Percentiles rank a stretch among this genome's conserved stretches.
Evolutionary conservation across 2,329 filamentous ascomycete species (phyloP).

Genomic region (Dryadomyces quercivorus): DNA sequence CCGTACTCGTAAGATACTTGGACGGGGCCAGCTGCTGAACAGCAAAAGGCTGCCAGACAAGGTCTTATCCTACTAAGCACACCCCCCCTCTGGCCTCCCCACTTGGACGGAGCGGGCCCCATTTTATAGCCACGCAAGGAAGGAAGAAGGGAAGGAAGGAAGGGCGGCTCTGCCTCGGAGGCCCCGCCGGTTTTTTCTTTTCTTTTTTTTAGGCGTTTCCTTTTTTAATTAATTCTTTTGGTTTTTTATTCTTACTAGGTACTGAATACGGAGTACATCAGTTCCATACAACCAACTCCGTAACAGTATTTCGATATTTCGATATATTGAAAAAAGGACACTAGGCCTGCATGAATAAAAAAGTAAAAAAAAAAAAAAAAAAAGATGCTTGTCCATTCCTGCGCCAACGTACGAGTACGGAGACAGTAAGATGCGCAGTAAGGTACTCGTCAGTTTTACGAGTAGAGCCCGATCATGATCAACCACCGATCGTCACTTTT

Average conservation of each 20-base stretch:
- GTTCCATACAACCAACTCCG: neutral
- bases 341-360: neutral
- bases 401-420: too few species aligned
- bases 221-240: neutral
- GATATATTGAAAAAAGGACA: neutral
- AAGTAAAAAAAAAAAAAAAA: neutral
- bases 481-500: too few species aligned
- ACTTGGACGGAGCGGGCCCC: neutral
- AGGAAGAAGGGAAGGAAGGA: neutral
- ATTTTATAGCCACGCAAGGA: neutral
- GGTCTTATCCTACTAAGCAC: neutral
- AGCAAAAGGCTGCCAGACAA: neutral
- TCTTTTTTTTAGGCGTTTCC: neutral
- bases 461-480: too few species aligned
- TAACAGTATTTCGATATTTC: neutral
- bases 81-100: neutral
- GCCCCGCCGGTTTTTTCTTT: neutral
- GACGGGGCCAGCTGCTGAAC: neutral
- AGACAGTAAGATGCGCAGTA: too few species aligned
- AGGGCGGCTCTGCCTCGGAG: conserved; percentile 1
- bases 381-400: neutral
- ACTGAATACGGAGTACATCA: neutral
- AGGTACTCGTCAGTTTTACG: too few species aligned
- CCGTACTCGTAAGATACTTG: neutral
- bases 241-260: neutral